Evolutionary conservation across 2,329 filamentous ascomycete species (phyloP), one percentile per base, ranked within the genome.

Genomic region (Ascochyta koolunga): DNA sequence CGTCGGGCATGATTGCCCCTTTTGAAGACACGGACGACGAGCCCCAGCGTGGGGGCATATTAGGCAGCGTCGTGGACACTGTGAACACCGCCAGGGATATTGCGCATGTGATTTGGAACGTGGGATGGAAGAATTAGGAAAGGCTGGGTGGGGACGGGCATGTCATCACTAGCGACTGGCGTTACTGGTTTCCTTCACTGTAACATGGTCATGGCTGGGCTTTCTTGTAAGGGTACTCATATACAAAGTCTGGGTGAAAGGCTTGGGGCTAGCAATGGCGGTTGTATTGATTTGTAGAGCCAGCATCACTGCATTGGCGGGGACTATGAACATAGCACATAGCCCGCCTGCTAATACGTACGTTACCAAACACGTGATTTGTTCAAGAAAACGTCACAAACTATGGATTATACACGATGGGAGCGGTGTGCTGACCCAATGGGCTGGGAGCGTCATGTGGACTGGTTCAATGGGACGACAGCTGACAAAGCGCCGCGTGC

Each of bases 1-100:
- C 86, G 44, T 95, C 91, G 33, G 92, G 91, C 63, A 96, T 96
- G 90, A 89, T 96, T 66, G 93, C 96, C 89, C 90, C 91, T 7
- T 89, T 88, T 64, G 89, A 92, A 64, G 89, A 92, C 64, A 86
- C 86, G 56, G 89, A 91, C 60, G 79, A 83, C 46, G 81, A 84
- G 75, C 70, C 81, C 36, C 74, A 78, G 3, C 75, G 77, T 7
- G 75, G 81, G 45, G 88, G 89, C 40, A 81, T 96, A 50, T 84
- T 96, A 68, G 89, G 90, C 56, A 86, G 88, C 66, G 87, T 96
- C 43, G 86, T 93, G 71, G 90, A 96, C 76, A 93, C 90, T 5
- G 82, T 87, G 56, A 87, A 87, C 66, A 87, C 85, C 2, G 84
- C 85, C 32, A 78, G 79, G 53, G 85, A 87, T 62, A 87, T 87